Base-by-base conservation (phyloP, 345 rosid genomes). In the Dipteronia sinensis region DNA sequence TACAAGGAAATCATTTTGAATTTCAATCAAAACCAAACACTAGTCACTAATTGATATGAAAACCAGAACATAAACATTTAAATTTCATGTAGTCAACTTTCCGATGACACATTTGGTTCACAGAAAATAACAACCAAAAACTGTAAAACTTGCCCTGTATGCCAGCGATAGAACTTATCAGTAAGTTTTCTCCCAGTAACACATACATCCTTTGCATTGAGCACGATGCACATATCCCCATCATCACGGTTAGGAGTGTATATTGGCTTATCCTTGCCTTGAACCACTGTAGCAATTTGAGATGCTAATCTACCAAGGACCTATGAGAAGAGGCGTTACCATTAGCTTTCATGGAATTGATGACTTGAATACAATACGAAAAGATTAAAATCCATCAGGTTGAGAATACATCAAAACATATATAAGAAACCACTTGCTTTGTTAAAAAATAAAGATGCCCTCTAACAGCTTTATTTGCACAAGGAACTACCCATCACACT, bases 261-360 rank as follows among this genome's bases (percentile, higher is more conserved):
- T 15, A 92, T 97, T 22, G 99, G 98, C 89, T 94, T 96, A 81
- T 96, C 98, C 83, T 96, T 96, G 75, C 98, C 98, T 82, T 94
- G 99, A 77, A 94, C 67, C 73, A 97, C 97, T 1, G 97, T 94
- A 20, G 99, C 85, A 78, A 97, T 79, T 80, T 94, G 98, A 71
- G 99, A 93, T 7, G 99, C 98, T 75, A 97, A 87, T 84, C 99
- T 90, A 72, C 99, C 99, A 61, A 97, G 97, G 53, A 97, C 98
- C 98, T 96, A 74, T 1, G 67, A 40, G 65, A 70, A 42, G 42
- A 68, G 13, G 17, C 3, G 27, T 17, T 61, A 77, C 63, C 12
- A 56, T 66, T 44, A 76, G 11, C 11, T 75, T 63, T 40, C n/a
- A 20, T 6, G 0, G 4, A 58, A 62, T 71, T n/a, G 12, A 55